A percentile compares a stretch with the other conserved stretches of the same genome.
These are phyloP conservation scores for Citeromyces hawaiiensis DNA, from an alignment of 1,139 yeast species.

Conservation along the genomic window DNA sequence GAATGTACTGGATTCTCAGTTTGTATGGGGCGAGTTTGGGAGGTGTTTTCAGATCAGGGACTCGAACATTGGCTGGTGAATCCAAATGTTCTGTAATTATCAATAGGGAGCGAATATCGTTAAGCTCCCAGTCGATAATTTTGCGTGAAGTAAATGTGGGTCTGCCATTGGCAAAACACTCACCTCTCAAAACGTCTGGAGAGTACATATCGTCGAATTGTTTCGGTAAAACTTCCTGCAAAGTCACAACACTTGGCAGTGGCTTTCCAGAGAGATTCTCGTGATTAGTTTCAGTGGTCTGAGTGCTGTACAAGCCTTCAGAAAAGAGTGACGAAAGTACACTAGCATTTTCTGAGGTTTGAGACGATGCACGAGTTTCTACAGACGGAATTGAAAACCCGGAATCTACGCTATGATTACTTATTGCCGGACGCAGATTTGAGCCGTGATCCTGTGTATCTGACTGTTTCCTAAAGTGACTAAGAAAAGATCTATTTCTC, in stretches of 20 bases:
- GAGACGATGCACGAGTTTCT: neutral
- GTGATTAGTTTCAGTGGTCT: constrained; percentile 7
- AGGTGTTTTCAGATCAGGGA: neutral
- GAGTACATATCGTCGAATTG: constrained; percentile 40
- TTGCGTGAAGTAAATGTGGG: constrained; percentile 48
- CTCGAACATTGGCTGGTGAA: constrained; percentile 9
- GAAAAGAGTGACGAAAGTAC: constrained; percentile 8
- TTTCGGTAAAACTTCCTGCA: constrained; percentile 29
- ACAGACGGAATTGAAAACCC: constrained; percentile 1
- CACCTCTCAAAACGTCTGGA: constrained; percentile 31
- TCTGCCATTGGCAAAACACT: constrained; percentile 37
- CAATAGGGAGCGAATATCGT: constrained; percentile 48
- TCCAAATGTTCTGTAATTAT: constrained; percentile 37
- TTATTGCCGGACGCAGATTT: constrained; percentile 1
- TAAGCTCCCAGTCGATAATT: constrained; percentile 49
- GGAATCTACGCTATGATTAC: constrained; percentile 1
- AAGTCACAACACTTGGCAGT: constrained; percentile 12
- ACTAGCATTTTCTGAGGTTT: neutral
- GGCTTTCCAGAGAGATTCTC: neutral
- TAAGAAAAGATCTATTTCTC: constrained; percentile 4
- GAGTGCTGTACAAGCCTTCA: constrained; percentile 8
- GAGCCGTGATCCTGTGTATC: constrained; percentile 2
- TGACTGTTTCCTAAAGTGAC: neutral
- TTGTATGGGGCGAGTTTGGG: constrained; percentile 12
- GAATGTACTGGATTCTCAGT: constrained; percentile 30